phyloP scores from a whole-genome alignment of 2,329 filamentous ascomycete species.

The Pseudogymnoascus sp. region DNA sequence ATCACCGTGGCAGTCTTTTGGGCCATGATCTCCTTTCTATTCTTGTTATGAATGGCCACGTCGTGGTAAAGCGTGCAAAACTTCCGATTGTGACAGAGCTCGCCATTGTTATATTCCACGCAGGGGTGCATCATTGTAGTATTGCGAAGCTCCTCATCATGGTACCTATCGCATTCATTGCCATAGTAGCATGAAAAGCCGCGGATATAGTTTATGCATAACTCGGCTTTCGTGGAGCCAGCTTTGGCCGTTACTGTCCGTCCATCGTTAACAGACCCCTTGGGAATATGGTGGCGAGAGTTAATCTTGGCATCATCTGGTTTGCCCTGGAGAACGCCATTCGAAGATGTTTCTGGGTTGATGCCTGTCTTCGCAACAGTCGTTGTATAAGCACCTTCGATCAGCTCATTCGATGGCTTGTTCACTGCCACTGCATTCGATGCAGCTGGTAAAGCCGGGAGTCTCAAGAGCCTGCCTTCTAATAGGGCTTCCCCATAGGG shows the following conservation, averaged over 20 bases:
- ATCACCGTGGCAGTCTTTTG: background rate
- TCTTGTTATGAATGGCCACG: background rate
- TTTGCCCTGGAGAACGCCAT: background rate
- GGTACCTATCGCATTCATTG: background rate
- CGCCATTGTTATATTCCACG: background rate
- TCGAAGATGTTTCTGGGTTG: background rate
- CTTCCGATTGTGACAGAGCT: background rate
- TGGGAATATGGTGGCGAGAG: background rate
- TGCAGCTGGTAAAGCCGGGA: too few species aligned
- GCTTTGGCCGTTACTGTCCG: background rate
- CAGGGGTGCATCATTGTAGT: background rate
- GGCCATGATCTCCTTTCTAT: background rate
- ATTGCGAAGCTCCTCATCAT: background rate
- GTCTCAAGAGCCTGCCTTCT: background rate
- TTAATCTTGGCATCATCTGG: background rate
- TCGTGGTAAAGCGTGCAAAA: constrained; percentile 1
- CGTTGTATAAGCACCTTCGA: background rate
- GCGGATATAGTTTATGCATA: background rate
- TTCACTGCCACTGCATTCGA: background rate
- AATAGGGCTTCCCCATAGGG: background rate
- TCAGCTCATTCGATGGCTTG: background rate
- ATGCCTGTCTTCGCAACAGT: background rate
- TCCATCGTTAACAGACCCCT: background rate
- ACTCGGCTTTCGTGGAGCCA: background rate
- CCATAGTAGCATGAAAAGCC: background rate